Conservation (phyloP, 176 grass and related monocot species). For the Carex parvula region DNA sequence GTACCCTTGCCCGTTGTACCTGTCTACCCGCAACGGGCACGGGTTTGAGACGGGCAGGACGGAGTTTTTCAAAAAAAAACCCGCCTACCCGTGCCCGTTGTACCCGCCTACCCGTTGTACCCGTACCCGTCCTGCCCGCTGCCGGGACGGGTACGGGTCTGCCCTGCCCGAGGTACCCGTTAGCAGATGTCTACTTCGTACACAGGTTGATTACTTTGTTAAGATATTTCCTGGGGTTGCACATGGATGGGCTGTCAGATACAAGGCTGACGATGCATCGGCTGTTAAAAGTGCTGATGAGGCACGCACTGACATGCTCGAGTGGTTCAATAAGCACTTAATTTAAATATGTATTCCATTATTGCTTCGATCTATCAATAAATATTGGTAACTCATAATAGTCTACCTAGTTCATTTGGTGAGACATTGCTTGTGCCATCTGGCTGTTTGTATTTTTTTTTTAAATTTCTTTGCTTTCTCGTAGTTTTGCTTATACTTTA, state of each 20-base stretch:
- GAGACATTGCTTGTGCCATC: background rate
- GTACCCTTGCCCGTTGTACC: too few relatives aligned
- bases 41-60: too few relatives aligned
- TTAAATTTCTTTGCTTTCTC: background rate
- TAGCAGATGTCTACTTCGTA: too few relatives aligned
- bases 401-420: background rate
- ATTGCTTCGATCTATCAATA: background rate
- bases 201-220: slow-evolving; percentile 44
- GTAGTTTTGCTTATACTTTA: background rate
- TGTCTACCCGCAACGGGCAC: too few relatives aligned
- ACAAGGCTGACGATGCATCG: slow-evolving; percentile 31
- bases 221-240: slow-evolving; percentile 66
- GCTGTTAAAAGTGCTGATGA: slow-evolving; percentile 53
- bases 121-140: too few relatives aligned
- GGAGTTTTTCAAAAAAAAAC: too few relatives aligned
- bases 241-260: slow-evolving; percentile 64
- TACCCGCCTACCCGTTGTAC: too few relatives aligned
- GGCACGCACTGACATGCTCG: slow-evolving; percentile 40
- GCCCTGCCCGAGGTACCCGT: too few relatives aligned
- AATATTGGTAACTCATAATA: background rate
- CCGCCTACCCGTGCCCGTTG: too few relatives aligned
- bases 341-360: slow-evolving; percentile 18
- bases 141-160: too few relatives aligned
- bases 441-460: background rate
- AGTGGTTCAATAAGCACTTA: slow-evolving; percentile 59